Evolutionary conservation across 2,329 filamentous ascomycete genomes (phyloP), one percentile per base, ranked within the genome.

Genomic region (Parastagonospora nodorum): DNA sequence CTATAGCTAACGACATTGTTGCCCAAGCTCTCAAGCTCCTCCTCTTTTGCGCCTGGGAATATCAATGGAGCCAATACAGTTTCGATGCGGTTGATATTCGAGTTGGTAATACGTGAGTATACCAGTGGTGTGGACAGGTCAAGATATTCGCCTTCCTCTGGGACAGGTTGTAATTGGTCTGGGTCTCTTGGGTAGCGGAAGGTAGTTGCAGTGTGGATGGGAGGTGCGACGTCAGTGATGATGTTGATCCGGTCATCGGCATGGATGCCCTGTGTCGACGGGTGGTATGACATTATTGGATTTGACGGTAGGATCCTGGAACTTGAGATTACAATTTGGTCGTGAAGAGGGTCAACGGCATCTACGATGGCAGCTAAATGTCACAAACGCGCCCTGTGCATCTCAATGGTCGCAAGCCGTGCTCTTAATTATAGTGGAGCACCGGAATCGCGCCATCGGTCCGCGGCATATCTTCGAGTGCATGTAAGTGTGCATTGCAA

Each of bases 191-290:
- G 79, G 74, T 97, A 97, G 61, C 90, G 86, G 75, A 91, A 97
- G 12, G 91, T 97, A 10, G 93, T 97, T 55, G 91, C 92, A 57
- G 95, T 85, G 72, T 97, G 93, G 68, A 97, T 81, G 4, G 93
- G 86, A 51, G 94, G 93, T 10, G 93, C 92, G 48, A 97, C 88
- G 69, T 94, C 91, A 43, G 85, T 81, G 61, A 89, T 84, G 30
- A 80, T 76, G 73, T 90, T 90, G 64, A 94, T 82, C 63, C 80
- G 80, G 76, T 95, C 87, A 67, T 96, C 92, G 55, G 88, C 90
- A 72, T 96, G 92, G 57, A 96, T 79, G n/a, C 88, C 84, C 48
- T 84, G 82, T 5, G 91, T 90, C 7, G 89, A 83, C 42, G 89
- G 77, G 4, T 84, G 80, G 24, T 61, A 58, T 15, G 60, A 15